Base-by-base conservation (phyloP, 306 rosid species). In the Cicer yamashitae region DNA sequence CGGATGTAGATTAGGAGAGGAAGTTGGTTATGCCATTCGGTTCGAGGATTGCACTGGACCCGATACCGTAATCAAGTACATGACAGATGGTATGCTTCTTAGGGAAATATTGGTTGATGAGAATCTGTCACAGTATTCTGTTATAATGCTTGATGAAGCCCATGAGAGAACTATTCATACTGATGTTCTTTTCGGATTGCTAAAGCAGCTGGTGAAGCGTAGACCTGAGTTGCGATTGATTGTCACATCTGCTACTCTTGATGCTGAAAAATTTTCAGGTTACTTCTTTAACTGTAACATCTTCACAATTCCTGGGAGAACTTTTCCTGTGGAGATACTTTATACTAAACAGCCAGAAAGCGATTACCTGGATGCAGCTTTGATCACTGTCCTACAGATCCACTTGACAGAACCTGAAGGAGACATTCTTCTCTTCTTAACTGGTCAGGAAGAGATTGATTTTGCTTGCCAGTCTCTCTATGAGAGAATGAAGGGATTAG, bases 391-490 rank as follows among this genome's bases (percentile, higher is more conserved):
- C 60, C 56, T 91, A 57, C 97, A 93, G 70, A 86, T 93, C 58
- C 98, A 93, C 86, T 80, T 89, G 86, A 91, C 89, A 7, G 91
- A 93, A 73, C 97, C 96, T 8, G 98, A 93, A 87, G 98, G 97
- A 45, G 98, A 91, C 75, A 39, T 93, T 73, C 98, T 93, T 78
- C 92, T 93, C 66, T 93, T 93, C 83, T 79, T 93, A 88, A 93
- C 96, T 25, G 98, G 98, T 70, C 96, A 93, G 82, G 98, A 93
- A 79, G 98, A 93, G 84, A 93, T 93, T 70, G 96, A 89, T 81
- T 89, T 78, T 78, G 96, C 97, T 22, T 93, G 98, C 76, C 96
- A 93, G 77, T 87, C 93, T 60, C 92, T 91, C 44, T 87, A 89
- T 10, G 97, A 93, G 81, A 89, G 88, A 77, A 91, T 93, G 97